Conservation (phyloP, 2,329 filamentous ascomycete species). For the Alternaria sp. region DNA sequence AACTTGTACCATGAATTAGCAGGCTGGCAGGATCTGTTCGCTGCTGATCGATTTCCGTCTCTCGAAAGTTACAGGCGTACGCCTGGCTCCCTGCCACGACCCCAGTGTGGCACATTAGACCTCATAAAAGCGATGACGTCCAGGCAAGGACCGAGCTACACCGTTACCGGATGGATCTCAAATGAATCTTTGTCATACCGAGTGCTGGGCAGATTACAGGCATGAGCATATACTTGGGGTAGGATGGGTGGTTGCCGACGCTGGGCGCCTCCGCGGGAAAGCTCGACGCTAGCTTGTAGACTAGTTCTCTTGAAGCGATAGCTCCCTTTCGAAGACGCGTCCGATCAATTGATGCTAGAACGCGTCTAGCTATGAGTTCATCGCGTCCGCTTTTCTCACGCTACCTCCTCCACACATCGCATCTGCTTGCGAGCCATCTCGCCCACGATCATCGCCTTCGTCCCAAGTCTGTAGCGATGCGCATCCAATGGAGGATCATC, state of each 20-base stretch:
- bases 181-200: neutral
- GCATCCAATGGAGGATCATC: neutral
- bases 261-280: neutral
- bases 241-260: neutral
- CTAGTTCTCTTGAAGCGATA: neutral
- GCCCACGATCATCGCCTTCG: neutral
- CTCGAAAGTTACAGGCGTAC: neutral
- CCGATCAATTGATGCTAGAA: neutral
- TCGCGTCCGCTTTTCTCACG: neutral
- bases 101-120: neutral
- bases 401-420: neutral
- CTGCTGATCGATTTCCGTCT: neutral
- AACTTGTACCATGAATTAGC: neutral
- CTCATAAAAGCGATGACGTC: neutral
- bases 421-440: rapidly evolving
- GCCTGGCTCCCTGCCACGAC: neutral
- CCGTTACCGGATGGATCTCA: neutral
- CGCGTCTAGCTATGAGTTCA: neutral
- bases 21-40: neutral
- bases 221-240: neutral
- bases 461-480: neutral
- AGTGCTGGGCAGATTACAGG: neutral
- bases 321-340: neutral
- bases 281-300: neutral
- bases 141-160: neutral